Base-by-base conservation (phyloP, 768 basidiomycete genomes). In the Naganishia vaughanmartiniae region DNA sequence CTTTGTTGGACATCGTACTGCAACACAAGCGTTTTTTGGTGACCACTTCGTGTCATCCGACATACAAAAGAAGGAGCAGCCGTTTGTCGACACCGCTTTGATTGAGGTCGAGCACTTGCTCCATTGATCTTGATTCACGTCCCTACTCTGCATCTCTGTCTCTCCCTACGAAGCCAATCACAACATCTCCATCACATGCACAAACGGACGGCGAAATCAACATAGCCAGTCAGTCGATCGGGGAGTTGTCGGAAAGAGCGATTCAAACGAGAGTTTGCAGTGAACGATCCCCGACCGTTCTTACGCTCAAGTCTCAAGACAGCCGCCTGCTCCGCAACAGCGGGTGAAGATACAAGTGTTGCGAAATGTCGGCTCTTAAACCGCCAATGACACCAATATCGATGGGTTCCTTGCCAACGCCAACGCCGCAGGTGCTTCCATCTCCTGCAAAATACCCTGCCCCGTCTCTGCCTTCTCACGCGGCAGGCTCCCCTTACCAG, bases 381-480 rank as follows among this genome's bases (percentile, higher is more conserved):
- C 60, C 60, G 60, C 60, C 60, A 30, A 63, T 63, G 60, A 63
- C 60, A 14, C 60, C 60, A 30, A 42, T 46, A 26, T 63, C 60
- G n/a, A 63, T 63, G 60, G 60, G 60, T 45, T 63, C 60, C 9
- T 26, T 63, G 6, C 60, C 60, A 15, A 63, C 60, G 12, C 60
- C 60, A 14, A 63, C 60, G 24, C 34, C 60, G 28, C 60, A 63
- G 24, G 42, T 63, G 6, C 30, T 63, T n/a, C 60, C 60, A 34
- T 63, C 60, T 30, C 60, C 60, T 12, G 36, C 60, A 30, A 63
- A 45, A n/a, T 28, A 42, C 39, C 36, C 26, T 9, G 42, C 42
- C 42, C 28, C 60, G 24, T 42, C 60, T 0, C 21, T 34, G 15
- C 24, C 60, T 24, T 26, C 36, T 5, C 19, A 39, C 4, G 60